Conservation (phyloP, 495 filamentous ascomycete genomes). For the Penicillium paradoxum region DNA sequence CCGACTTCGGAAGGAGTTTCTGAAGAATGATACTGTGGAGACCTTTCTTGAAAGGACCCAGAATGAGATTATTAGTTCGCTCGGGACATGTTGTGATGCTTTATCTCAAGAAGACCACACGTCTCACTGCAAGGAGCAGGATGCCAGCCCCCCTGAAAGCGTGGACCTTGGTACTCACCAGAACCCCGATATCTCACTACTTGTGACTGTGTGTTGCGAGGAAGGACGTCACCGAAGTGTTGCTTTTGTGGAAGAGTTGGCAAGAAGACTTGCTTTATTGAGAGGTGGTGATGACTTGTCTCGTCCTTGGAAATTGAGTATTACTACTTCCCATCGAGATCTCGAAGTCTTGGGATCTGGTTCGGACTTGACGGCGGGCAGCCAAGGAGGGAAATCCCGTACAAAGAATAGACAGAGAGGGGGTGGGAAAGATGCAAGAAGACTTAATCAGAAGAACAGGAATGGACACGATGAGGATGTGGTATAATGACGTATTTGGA, state of each 20-base stretch:
- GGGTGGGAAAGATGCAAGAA: neutral
- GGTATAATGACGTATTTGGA: neutral
- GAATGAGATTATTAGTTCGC: neutral
- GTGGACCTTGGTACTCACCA: too few species aligned
- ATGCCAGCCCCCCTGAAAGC: neutral
- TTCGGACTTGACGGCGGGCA: neutral
- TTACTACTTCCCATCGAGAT: constrained; percentile 5
- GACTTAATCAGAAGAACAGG: neutral
- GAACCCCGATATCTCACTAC: neutral
- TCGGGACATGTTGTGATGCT: neutral
- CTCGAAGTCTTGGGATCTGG: neutral
- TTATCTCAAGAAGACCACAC: neutral
- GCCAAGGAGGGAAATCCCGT: neutral
- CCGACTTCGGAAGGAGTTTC: constrained; percentile 11
- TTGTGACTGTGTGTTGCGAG: constrained; percentile 17
- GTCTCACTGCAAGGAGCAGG: neutral
- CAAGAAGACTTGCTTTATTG: neutral
- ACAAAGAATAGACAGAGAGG: neutral
- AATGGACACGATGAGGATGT: neutral
- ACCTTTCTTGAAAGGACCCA: neutral
- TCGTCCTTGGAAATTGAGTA: neutral
- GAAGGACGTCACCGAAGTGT: constrained; percentile 16
- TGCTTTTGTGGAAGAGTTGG: constrained; percentile 19
- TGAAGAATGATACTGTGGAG: constrained; percentile 8
- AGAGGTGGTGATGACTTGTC: constrained; percentile 1